These are phyloP conservation scores for Quercus robur DNA, from an alignment of 306 rosid genomes.

Conservation along the genomic window DNA sequence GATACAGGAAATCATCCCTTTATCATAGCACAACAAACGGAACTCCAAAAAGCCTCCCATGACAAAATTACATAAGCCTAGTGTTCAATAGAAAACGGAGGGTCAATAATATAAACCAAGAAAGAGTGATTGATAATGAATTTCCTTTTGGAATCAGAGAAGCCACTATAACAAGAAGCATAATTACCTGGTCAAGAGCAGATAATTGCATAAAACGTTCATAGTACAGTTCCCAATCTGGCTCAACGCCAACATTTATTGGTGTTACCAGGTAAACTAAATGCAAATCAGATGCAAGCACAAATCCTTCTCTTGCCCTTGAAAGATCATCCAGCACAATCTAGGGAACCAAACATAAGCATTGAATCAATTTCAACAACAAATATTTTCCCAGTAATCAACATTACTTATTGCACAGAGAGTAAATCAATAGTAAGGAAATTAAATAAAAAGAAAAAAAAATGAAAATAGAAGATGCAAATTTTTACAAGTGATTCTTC, in stretches of 20 bases:
- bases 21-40: neutral
- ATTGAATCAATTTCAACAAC: neutral
- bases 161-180: conserved; percentile 6
- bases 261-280: conserved; percentile 92
- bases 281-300: conserved; percentile 96
- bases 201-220: conserved; percentile 75
- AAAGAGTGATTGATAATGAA: neutral
- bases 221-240: conserved; percentile 92
- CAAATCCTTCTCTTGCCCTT: conserved; percentile 99
- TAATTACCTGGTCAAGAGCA: conserved; percentile 79
- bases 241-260: conserved; percentile 85
- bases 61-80: neutral
- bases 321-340: conserved; percentile 92
- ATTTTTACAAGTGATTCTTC: conserved; percentile 91
- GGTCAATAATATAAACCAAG: neutral
- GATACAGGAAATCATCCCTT: neutral
- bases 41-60: neutral
- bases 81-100: neutral
- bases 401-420: neutral
- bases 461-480: conserved; percentile 17
- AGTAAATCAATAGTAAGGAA: conserved; percentile 7
- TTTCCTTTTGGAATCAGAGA: neutral
- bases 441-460: conserved; percentile 2
- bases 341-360: conserved; percentile 38
- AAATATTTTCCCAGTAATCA: neutral